Conservation (phyloP, 441 rosid species). For the Bruguiera hainesii region DNA sequence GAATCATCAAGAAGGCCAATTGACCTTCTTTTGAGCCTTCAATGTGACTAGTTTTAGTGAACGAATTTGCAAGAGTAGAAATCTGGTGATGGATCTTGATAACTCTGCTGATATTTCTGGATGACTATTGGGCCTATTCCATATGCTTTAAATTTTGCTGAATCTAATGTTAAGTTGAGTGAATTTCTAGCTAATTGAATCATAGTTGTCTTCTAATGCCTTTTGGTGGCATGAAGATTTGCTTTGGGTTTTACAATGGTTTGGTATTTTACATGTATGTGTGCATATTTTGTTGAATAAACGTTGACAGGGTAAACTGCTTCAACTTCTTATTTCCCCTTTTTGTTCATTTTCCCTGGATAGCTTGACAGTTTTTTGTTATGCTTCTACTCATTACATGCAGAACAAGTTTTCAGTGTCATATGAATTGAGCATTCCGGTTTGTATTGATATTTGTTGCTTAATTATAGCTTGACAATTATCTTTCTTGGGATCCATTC, state of each 20-base stretch:
- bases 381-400: too few relatives aligned
- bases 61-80: neutral
- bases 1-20: neutral
- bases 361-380: too few relatives aligned
- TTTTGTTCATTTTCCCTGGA: too few relatives aligned
- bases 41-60: neutral
- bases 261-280: neutral
- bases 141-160: neutral
- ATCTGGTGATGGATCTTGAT: neutral
- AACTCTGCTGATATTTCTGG: neutral
- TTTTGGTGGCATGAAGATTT: neutral
- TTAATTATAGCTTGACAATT: slow-evolving; percentile 17
- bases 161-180: neutral
- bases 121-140: neutral
- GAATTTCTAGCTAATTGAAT: neutral
- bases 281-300: neutral
- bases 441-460: neutral
- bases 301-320: neutral
- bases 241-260: neutral
- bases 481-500: slow-evolving; percentile 16
- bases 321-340: too few relatives aligned
- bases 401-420: too few relatives aligned
- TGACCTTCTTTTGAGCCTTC: slow-evolving; percentile 11
- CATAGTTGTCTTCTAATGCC: neutral
- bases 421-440: too few relatives aligned